These are phyloP conservation scores for Ruellia speciosa DNA, from an alignment of 305 asterid genomes.

Conservation along the genomic window DNA sequence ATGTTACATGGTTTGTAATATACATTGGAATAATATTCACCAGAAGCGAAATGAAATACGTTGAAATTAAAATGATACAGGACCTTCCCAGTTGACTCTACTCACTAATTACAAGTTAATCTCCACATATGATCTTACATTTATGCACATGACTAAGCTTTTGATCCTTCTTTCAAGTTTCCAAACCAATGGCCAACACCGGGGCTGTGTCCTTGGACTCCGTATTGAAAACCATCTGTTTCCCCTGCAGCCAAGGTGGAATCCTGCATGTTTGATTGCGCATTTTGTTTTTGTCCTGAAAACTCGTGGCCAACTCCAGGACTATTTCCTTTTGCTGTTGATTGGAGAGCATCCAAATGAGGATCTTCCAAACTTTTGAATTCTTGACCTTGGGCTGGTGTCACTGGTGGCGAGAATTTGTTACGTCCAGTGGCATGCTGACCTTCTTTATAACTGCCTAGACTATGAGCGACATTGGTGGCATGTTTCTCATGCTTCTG, in stretches of 20 bases:
- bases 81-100: conserved; percentile 9
- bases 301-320: conserved; percentile 54
- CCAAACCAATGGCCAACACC: conserved; percentile 45
- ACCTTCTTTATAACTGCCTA: conserved; percentile 9
- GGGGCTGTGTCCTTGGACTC: conserved; percentile 52
- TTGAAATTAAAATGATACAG: conserved; percentile 1
- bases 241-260: conserved; percentile 14
- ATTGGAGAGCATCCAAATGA: conserved; percentile 24
- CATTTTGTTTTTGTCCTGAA: conserved; percentile 6
- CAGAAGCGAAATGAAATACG: conserved; percentile 15
- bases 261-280: conserved; percentile 8
- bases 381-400: conserved; percentile 16
- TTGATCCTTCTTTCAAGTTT: conserved; percentile 24
- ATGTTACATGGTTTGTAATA: conserved; percentile 9
- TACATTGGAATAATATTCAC: background rate
- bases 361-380: conserved; percentile 15
- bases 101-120: conserved; percentile 20
- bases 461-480: conserved; percentile 15
- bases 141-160: conserved; percentile 20
- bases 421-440: conserved; percentile 11
- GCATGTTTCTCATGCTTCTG: conserved; percentile 13
- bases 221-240: conserved; percentile 33
- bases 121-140: conserved; percentile 14
- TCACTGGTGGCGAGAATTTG: conserved; percentile 17
- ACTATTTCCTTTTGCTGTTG: conserved; percentile 51